A percentile compares a stretch with the other conserved stretches of the same genome.
Conservation (phyloP, 2,329 filamentous ascomycete genomes). For the Metarhizium anisopliae region DNA sequence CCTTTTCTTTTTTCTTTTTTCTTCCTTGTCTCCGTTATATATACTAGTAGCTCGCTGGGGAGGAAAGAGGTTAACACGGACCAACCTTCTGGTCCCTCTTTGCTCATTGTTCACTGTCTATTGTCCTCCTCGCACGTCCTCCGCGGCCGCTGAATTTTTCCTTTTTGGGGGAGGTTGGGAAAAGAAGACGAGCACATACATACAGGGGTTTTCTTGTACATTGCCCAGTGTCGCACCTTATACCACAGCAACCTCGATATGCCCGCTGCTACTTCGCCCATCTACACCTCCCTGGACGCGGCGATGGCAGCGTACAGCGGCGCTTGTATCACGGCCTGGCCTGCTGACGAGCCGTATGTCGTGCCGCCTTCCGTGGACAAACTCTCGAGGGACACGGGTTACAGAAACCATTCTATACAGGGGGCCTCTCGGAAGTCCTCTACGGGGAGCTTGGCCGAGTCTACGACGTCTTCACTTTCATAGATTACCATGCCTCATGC, state of each 20-base stretch:
- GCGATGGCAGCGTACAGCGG: slow-evolving; percentile 14
- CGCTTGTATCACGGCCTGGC: slow-evolving; percentile 20
- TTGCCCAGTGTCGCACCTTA: no score
- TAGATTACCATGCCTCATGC: neutral
- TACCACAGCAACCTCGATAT: neutral
- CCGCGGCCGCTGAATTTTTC: no score
- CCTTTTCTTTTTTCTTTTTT: no score
- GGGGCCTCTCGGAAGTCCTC: neutral
- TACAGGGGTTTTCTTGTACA: no score
- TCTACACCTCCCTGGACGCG: slow-evolving; percentile 17
- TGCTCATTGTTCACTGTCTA: no score
- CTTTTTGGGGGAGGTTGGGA: no score
- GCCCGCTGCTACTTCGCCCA: neutral
- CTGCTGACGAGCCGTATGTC: slow-evolving; percentile 15
- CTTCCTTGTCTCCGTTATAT: no score
- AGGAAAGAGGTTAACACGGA: no score
- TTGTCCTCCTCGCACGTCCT: no score
- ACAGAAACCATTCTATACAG: neutral
- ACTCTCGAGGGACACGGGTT: neutral
- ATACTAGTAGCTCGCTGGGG: no score
- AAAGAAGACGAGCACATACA: no score
- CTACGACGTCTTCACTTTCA: neutral
- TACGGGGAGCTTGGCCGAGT: neutral
- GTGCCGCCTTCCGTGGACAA: slow-evolving; percentile 5
- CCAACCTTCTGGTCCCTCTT: no score